A percentile compares a stretch with the other conserved stretches of the same genome.
Evolutionary conservation across 2,329 filamentous ascomycete genomes (phyloP).

Genomic region (Sphaerostilbella broomeana): DNA sequence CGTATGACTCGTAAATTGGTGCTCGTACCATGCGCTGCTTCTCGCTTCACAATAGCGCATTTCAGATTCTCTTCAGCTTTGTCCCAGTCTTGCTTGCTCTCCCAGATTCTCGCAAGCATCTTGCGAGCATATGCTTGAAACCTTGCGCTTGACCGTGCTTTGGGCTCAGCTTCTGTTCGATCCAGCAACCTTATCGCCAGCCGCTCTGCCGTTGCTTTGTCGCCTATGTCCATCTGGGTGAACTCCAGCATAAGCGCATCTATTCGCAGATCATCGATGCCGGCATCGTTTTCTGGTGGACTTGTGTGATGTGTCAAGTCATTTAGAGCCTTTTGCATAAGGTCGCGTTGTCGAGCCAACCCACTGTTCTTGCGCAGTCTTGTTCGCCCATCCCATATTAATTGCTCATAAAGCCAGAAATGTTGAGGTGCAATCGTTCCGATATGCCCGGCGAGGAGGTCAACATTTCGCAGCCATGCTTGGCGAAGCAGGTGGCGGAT

Average conservation of each 20-base stretch:
- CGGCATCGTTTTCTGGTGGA: constrained; percentile 10
- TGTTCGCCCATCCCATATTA: constrained; percentile 34
- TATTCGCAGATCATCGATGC: constrained; percentile 24
- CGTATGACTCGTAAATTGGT: constrained; percentile 31
- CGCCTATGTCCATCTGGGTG: constrained; percentile 32
- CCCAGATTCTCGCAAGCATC: constrained; percentile 31
- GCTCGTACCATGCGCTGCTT: constrained; percentile 29
- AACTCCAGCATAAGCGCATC: constrained; percentile 31
- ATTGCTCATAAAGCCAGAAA: constrained; percentile 33
- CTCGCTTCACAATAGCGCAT: constrained; percentile 28
- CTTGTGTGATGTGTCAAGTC: constrained; percentile 17
- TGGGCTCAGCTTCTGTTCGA: constrained; percentile 19
- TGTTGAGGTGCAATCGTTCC: constrained; percentile 23
- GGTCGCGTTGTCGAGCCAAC: constrained; percentile 21
- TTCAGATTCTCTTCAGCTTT: constrained; percentile 28
- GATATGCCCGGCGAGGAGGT: constrained; percentile 27
- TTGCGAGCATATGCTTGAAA: constrained; percentile 34
- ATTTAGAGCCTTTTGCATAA: constrained; percentile 27
- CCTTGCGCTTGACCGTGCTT: constrained; percentile 25
- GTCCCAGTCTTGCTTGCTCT: constrained; percentile 27
- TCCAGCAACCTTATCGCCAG: constrained; percentile 25
- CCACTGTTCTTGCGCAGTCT: constrained; percentile 27
- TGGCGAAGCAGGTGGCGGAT: constrained; percentile 29
- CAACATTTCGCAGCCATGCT: constrained; percentile 32
- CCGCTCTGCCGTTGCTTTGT: constrained; percentile 26